Evolutionary conservation across 2,329 filamentous ascomycete genomes (phyloP).

Genomic region (Tolypocladium inflatum): DNA sequence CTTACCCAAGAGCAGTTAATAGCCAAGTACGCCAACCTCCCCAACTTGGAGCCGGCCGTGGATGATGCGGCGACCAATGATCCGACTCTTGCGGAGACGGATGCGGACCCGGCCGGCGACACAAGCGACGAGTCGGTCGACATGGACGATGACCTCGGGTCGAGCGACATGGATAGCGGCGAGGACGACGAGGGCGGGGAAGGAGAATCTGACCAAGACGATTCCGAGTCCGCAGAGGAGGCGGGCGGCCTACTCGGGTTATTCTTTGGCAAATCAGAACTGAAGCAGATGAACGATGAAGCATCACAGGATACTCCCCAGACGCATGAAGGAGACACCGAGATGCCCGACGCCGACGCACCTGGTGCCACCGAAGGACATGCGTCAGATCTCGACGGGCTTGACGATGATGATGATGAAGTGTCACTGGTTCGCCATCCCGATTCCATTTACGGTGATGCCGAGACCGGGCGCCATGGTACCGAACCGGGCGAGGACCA

Average conservation of each 20-base stretch:
- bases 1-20: conserved; percentile 61
- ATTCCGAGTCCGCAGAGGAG: conserved; percentile 32
- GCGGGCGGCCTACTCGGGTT: conserved; percentile 43
- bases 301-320: conserved; percentile 10
- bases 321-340: conserved; percentile 14
- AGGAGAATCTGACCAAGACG: conserved; percentile 28
- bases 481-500: not conserved
- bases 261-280: conserved; percentile 49
- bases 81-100: conserved; percentile 12
- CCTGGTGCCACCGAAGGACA: not conserved
- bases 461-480: not conserved
- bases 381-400: not conserved
- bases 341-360: conserved; percentile 12
- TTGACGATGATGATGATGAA: conserved; percentile 19
- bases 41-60: conserved; percentile 29
- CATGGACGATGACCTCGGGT: conserved; percentile 58
- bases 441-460: conserved; percentile 10
- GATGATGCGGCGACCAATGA: conserved; percentile 14
- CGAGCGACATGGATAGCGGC: conserved; percentile 38
- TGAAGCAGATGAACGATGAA: conserved; percentile 40
- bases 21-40: conserved; percentile 59
- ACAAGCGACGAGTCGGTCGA: conserved; percentile 57
- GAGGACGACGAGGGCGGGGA: conserved; percentile 27
- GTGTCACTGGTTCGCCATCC: conserved; percentile 22
- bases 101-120: conserved; percentile 28